Evolutionary conservation across 306 rosid genomes (phyloP), one percentile per base, ranked within the genome.

Genomic region (Vigna trinervia): DNA sequence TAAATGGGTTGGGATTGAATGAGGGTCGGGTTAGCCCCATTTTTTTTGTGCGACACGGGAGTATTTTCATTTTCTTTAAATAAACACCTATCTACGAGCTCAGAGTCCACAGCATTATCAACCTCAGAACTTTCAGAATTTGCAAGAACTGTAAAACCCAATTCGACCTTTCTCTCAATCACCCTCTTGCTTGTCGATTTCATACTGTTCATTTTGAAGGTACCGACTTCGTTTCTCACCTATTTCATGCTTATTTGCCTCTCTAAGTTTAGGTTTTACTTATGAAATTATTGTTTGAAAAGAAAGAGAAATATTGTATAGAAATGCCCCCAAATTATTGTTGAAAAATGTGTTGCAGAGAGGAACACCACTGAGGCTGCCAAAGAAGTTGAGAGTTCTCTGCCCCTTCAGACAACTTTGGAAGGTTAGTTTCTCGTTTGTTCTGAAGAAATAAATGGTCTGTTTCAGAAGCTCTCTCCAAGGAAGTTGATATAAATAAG

Each of bases 171-270:
- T 50, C 84, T 12, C 89, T 88, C 65, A 94, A 94, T 73, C 86
- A 94, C 86, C 93, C 87, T 69, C 83, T 81, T 57, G 88, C 98
- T 80, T 94, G 98, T 76, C 77, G 91, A 68, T 94, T 84, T 80
- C 98, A 92, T 88, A 84, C 96, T 17, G 90, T 97, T 65, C 98
- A 94, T 83, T 94, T 84, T 82, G 98, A 97, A 71, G 98, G 98
- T 91, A 82, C 32, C 22, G 13, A 46, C 4, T 30, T 53, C 54
- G 60, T 28, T 34, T 11, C 9, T 11, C 7, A 15, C 0, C 20
- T 45, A 9, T 14, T 71, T 54, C 71, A 22, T 45, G 32, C 46
- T 56, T 66, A 59, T 50, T 57, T 63, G 15, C 46, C 8, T 6
- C 32, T 57, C n/a, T 46, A 19, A 6, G 5, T 73, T 38, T 34